phyloP scores from a whole-genome alignment of 2,329 filamentous ascomycete genomes.

The Endothia cerciana region DNA sequence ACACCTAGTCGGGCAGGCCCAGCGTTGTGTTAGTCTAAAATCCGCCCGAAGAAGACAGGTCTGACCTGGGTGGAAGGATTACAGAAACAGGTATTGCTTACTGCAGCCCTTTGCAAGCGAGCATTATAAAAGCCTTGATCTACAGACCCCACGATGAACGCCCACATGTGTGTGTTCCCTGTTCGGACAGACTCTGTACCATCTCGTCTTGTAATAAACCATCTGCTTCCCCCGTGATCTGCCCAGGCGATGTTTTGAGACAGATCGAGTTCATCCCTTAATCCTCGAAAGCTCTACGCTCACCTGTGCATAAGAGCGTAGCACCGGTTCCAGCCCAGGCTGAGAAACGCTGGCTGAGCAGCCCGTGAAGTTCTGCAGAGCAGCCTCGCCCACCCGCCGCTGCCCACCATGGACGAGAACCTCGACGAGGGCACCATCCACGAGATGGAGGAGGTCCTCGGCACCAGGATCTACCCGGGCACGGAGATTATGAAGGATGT shows the following conservation, averaged over 20 bases:
- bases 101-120: not conserved
- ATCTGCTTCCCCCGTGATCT: not conserved
- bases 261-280: not conserved
- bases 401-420: slow-evolving; percentile 33
- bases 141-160: not conserved
- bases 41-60: not conserved
- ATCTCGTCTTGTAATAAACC: not conserved
- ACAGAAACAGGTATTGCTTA: not conserved
- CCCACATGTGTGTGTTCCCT: not conserved
- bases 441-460: slow-evolving; percentile 34
- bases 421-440: slow-evolving; percentile 32
- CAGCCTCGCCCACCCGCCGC: not conserved
- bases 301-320: not conserved
- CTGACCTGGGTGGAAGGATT: not conserved
- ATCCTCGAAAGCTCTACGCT: not conserved
- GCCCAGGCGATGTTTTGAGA: not conserved
- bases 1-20: not conserved
- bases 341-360: not conserved
- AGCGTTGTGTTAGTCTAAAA: not conserved
- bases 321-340: not conserved
- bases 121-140: not conserved
- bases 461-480: slow-evolving; percentile 41
- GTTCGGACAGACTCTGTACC: not conserved
- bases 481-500: slow-evolving; percentile 54
- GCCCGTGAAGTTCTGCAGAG: not conserved